A percentile compares a stretch with the other conserved stretches of the same genome.
Conservation (phyloP, 164 flowering plant species). For the Vitis rupestris region DNA sequence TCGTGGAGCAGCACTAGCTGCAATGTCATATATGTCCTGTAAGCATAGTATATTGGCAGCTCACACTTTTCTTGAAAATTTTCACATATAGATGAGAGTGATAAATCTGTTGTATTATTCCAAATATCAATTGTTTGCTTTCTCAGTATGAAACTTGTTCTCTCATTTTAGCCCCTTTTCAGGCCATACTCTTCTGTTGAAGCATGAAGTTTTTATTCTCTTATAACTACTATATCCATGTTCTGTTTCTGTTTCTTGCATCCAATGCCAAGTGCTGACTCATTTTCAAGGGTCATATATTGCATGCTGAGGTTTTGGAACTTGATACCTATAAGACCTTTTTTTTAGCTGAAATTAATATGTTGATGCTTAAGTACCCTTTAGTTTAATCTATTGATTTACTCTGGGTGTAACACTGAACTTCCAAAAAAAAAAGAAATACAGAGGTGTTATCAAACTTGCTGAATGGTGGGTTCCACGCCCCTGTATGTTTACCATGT, state of each 20-base stretch:
- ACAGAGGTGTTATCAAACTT: background rate
- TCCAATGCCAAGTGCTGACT: no score
- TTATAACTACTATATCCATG: no score
- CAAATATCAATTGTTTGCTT: no score
- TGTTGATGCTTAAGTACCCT: no score
- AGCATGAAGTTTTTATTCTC: no score
- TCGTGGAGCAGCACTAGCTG: constrained; percentile 96
- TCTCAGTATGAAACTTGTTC: background rate
- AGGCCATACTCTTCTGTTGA: background rate
- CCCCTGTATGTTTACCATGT: background rate
- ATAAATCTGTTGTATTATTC: background rate
- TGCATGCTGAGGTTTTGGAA: constrained; percentile 1
- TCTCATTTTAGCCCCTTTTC: background rate
- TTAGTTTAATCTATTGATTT: no score
- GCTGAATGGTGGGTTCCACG: background rate
- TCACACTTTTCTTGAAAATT: no score
- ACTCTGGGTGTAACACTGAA: no score
- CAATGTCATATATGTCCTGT: constrained; percentile 96
- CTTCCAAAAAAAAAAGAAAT: background rate
- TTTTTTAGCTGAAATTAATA: no score
- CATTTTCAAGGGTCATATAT: background rate
- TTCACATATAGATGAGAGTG: background rate
- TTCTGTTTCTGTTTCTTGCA: no score
- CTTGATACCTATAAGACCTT: no score
- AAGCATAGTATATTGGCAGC: constrained; percentile 22